Percentiles rank a stretch among this genome's conserved stretches.
Conservation (phyloP, 208 protist species). For the Acanthamoeba rhysodes region DNA sequence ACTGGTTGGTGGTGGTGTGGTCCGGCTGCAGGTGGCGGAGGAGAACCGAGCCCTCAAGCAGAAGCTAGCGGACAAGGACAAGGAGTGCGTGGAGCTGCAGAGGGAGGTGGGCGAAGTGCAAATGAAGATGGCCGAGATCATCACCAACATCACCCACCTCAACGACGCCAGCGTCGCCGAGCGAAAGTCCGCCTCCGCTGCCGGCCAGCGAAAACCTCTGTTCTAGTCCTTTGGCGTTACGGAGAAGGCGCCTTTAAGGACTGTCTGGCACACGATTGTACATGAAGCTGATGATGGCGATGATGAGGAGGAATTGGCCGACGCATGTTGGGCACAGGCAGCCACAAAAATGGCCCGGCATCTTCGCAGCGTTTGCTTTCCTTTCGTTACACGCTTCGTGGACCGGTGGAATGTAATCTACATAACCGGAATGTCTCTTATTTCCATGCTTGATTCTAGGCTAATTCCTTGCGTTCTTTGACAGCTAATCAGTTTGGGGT, state of each 20-base stretch:
- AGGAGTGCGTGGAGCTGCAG: constrained; percentile 18
- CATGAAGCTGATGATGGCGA: neutral
- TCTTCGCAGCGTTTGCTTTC: no score
- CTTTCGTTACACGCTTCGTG: no score
- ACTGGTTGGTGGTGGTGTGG: neutral
- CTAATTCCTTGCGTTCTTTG: no score
- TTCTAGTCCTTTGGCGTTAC: neutral
- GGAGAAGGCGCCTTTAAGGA: neutral
- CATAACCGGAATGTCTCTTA: no score
- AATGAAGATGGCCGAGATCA: constrained; percentile 42
- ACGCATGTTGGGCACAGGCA: no score
- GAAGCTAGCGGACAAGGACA: neutral
- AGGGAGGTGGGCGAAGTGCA: constrained; percentile 27
- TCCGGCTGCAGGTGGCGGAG: neutral
- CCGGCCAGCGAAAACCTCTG: neutral
- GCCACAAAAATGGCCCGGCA: no score
- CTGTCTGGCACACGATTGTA: neutral
- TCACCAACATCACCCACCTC: constrained; percentile 42
- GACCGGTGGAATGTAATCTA: no score
- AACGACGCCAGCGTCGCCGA: neutral
- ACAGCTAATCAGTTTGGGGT: no score
- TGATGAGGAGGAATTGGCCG: no score
- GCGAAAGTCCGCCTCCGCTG: neutral
- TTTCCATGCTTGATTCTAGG: no score
- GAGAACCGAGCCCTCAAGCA: constrained; percentile 7